phyloP scores from a whole-genome alignment of 352 stramenopile genomes.

The Phytophthora ramorum region DNA sequence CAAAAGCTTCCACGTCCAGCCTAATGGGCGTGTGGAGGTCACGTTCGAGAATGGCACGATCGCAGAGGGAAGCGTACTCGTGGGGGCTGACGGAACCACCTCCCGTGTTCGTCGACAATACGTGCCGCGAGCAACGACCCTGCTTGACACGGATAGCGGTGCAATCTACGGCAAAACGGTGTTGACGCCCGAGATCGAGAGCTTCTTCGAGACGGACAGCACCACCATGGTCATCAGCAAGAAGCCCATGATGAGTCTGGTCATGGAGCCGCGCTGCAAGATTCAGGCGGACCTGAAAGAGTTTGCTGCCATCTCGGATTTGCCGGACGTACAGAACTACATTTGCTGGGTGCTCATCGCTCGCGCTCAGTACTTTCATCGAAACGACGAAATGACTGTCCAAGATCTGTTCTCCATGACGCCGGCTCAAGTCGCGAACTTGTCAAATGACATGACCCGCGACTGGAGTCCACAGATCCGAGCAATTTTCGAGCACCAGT shows the following conservation, averaged over 20 bases:
- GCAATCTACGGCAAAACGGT: conserved; percentile 78
- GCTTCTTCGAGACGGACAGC: conserved; percentile 49
- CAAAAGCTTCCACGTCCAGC: conserved; percentile 48
- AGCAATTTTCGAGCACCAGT: conserved; percentile 49
- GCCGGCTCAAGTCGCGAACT: conserved; percentile 47
- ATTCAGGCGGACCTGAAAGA: conserved; percentile 41
- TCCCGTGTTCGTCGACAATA: conserved; percentile 69
- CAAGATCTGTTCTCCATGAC: conserved; percentile 61
- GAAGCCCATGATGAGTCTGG: conserved; percentile 55
- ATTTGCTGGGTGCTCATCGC: conserved; percentile 70
- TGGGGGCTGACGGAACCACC: conserved; percentile 66
- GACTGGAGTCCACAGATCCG: conserved; percentile 58
- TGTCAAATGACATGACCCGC: conserved; percentile 58
- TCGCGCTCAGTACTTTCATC: conserved; percentile 50
- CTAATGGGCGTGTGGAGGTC: conserved; percentile 58
- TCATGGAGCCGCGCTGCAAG: conserved; percentile 61
- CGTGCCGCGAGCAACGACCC: conserved; percentile 44
- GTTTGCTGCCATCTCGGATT: conserved; percentile 29
- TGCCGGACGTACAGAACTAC: conserved; percentile 51
- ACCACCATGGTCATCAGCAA: conserved; percentile 58
- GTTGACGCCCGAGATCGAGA: conserved; percentile 55
- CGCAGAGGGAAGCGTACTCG: conserved; percentile 53
- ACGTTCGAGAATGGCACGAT: conserved; percentile 59
- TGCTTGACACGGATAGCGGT: conserved; percentile 69
- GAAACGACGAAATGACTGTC: conserved; percentile 35